Percentiles rank a stretch among this genome's conserved stretches.
phyloP scores from a whole-genome alignment of 495 filamentous ascomycete species.

The Beverwykella pulmonaria region DNA sequence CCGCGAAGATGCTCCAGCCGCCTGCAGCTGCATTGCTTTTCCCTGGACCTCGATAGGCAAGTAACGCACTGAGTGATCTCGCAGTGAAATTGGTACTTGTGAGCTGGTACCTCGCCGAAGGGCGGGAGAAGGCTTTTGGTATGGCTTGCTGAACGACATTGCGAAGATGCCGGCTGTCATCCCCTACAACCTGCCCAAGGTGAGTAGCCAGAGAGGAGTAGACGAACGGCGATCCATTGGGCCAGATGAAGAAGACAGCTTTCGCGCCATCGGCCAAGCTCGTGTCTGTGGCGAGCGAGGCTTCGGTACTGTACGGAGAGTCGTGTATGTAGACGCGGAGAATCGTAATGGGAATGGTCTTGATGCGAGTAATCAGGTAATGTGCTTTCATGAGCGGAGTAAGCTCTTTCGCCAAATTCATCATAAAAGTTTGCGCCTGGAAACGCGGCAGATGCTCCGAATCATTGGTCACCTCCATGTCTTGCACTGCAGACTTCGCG shows the following conservation, averaged over 20 bases:
- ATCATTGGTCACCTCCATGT: constrained; percentile 47
- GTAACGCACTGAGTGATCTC: constrained; percentile 66
- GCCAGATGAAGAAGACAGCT: constrained; percentile 77
- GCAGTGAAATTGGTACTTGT: constrained; percentile 67
- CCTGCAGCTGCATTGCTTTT: constrained; percentile 69
- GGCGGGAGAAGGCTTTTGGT: constrained; percentile 73
- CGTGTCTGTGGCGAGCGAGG: constrained; percentile 44
- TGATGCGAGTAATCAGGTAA: constrained; percentile 70
- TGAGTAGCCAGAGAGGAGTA: constrained; percentile 65
- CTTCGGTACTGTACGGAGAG: constrained; percentile 65
- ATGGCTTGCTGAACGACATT: constrained; percentile 72
- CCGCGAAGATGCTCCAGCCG: constrained; percentile 77
- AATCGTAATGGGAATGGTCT: constrained; percentile 65
- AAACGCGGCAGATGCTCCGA: constrained; percentile 65
- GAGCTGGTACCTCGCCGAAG: constrained; percentile 67
- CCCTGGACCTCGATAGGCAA: constrained; percentile 66
- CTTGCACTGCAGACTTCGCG: constrained; percentile 19
- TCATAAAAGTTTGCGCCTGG: constrained; percentile 73
- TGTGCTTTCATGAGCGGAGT: constrained; percentile 77
- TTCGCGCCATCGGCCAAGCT: constrained; percentile 53
- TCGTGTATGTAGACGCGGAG: constrained; percentile 75
- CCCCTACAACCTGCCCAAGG: constrained; percentile 48
- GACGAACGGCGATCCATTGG: constrained; percentile 71
- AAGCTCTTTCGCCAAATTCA: constrained; percentile 69
- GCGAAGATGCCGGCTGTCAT: constrained; percentile 65